phyloP scores from a whole-genome alignment of 345 rosid species.

The Eucalyptus marginata region DNA sequence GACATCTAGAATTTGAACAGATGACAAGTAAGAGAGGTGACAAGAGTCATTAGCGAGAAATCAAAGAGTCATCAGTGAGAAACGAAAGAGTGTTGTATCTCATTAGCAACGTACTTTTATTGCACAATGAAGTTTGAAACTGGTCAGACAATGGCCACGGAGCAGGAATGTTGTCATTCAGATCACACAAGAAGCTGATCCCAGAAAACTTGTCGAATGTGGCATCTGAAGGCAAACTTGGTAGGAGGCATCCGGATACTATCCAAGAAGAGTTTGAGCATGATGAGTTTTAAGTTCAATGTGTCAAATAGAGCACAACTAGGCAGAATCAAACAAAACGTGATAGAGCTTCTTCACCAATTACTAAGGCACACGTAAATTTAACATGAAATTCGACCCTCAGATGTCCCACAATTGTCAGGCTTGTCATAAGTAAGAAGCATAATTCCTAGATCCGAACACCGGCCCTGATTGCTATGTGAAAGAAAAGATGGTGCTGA shows the following conservation, averaged over 20 bases:
- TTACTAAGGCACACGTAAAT: neutral
- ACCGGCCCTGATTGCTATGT: neutral
- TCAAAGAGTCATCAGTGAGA: neutral
- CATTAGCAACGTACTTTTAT: conserved; percentile 36
- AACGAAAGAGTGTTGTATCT: neutral
- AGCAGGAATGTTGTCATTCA: conserved; percentile 94
- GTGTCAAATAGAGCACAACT: neutral
- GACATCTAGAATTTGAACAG: conserved; percentile 36
- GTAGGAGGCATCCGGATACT: conserved; percentile 93
- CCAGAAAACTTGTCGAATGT: conserved; percentile 65
- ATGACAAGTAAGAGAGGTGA: neutral
- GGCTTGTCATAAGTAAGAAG: neutral
- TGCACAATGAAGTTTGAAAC: conserved; percentile 58
- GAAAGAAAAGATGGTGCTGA: neutral
- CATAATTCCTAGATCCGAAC: neutral
- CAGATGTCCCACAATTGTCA: neutral
- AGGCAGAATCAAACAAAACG: neutral
- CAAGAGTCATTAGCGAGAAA: neutral
- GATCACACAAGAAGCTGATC: conserved; percentile 90
- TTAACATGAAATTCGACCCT: neutral
- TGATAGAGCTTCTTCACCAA: neutral
- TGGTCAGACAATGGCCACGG: conserved; percentile 71
- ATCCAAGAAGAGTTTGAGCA: neutral
- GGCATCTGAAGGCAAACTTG: conserved; percentile 97
- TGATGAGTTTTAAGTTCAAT: neutral